A percentile compares a stretch with the other conserved stretches of the same genome.
phyloP scores from a whole-genome alignment of 805 yeast species.

The Lipomyces japonicus region DNA sequence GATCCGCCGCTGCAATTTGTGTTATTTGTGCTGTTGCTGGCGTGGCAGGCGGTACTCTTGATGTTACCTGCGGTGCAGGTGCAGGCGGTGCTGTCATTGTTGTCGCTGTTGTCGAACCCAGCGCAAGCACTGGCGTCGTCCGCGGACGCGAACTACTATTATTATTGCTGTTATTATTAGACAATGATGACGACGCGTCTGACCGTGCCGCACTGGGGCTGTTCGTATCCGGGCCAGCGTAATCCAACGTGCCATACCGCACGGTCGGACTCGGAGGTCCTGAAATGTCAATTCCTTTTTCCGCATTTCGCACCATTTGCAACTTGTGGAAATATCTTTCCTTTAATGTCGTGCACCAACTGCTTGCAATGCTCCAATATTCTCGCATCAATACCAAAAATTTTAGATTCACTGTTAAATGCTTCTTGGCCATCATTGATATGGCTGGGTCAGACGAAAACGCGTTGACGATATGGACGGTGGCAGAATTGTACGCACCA shows the following conservation, averaged over 20 bases:
- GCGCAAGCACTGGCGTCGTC: background rate
- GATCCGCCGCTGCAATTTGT: background rate
- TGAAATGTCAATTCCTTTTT: slow-evolving; percentile 11
- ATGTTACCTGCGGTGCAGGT: background rate
- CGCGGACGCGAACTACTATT: background rate
- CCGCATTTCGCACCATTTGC: slow-evolving; percentile 24
- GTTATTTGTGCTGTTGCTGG: slow-evolving; percentile 2
- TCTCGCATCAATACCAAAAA: slow-evolving; percentile 35
- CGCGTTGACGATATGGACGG: slow-evolving; percentile 37
- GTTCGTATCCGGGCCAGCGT: slow-evolving; percentile 22
- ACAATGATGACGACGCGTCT: slow-evolving; percentile 18
- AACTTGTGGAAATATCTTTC: slow-evolving; percentile 34
- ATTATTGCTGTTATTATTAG: slow-evolving; percentile 8
- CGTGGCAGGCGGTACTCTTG: background rate
- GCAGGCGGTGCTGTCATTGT: background rate
- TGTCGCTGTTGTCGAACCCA: background rate
- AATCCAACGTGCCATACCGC: slow-evolving; percentile 27
- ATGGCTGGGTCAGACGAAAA: slow-evolving; percentile 34
- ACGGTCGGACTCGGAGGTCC: slow-evolving; percentile 29
- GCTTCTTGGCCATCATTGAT: slow-evolving; percentile 35
- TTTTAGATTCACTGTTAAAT: slow-evolving; percentile 35
- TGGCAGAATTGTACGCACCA: slow-evolving; percentile 37
- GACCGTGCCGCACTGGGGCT: slow-evolving; percentile 15
- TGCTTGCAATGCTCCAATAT: slow-evolving; percentile 38
- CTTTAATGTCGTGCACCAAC: slow-evolving; percentile 38